Percentiles rank a stretch among this genome's conserved stretches.
Conservation (phyloP, 495 filamentous ascomycete species). For the Annulohypoxylon bovei region DNA sequence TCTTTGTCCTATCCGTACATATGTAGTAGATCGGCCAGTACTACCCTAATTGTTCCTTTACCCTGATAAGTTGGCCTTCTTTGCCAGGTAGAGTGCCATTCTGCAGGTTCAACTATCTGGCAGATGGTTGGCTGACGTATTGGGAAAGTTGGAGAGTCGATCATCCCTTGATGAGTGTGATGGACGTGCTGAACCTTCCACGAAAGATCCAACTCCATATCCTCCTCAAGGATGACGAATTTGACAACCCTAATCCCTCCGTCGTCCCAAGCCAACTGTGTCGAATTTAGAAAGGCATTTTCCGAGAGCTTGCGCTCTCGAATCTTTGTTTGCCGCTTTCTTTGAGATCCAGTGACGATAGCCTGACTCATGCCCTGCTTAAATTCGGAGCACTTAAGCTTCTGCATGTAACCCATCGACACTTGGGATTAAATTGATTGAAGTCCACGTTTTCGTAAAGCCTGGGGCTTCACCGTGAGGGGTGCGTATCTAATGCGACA, state of each 20-base stretch:
- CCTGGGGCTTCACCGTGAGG: constrained; percentile 33
- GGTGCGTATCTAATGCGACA: constrained; percentile 26
- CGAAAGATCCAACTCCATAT: constrained; percentile 4
- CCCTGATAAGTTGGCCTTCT: constrained; percentile 22
- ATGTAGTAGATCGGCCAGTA: constrained; percentile 12
- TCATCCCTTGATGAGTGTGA: constrained; percentile 22
- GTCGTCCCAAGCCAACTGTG: neutral
- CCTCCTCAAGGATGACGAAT: constrained; percentile 5
- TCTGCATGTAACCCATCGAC: constrained; percentile 39
- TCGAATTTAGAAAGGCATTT: constrained; percentile 4
- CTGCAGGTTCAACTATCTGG: constrained; percentile 28
- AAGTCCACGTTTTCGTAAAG: constrained; percentile 27
- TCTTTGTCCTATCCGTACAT: constrained; percentile 22
- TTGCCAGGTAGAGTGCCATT: constrained; percentile 27
- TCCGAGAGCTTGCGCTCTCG: constrained; percentile 8
- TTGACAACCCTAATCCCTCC: constrained; percentile 1
- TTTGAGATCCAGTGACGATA: neutral
- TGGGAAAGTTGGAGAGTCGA: constrained; percentile 32
- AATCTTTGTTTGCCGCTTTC: constrained; percentile 2
- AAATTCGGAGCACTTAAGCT: constrained; percentile 35
- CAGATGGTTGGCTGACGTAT: constrained; percentile 35
- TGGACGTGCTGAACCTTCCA: constrained; percentile 16
- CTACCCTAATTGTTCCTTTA: constrained; percentile 11
- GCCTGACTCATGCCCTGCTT: constrained; percentile 26
- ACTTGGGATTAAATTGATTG: constrained; percentile 18